A percentile compares a stretch with the other conserved stretches of the same genome.
Conservation (phyloP, 2,329 filamentous ascomycete species). For the Exophiala calicioides region DNA sequence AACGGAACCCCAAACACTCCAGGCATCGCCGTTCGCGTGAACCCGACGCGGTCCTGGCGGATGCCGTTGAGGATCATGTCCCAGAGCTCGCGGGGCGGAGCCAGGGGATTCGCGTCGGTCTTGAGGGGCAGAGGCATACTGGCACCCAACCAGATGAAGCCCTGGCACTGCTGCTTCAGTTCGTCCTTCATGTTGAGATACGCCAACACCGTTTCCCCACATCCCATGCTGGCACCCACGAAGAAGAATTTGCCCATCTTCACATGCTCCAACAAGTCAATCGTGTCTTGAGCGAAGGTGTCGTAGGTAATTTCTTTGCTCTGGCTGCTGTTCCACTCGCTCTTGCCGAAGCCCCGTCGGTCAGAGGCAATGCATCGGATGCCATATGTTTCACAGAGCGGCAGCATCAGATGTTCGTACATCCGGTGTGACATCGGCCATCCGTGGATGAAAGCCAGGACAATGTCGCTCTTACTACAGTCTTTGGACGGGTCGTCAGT, state of each 20-base stretch:
- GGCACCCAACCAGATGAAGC: constrained; percentile 34
- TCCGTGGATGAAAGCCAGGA: constrained; percentile 36
- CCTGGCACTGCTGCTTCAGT: constrained; percentile 21
- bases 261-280: constrained; percentile 29
- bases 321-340: constrained; percentile 33
- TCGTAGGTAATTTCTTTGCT: constrained; percentile 32
- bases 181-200: constrained; percentile 27
- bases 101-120: constrained; percentile 30
- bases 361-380: constrained; percentile 36
- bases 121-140: constrained; percentile 31
- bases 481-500: constrained; percentile 6
- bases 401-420: constrained; percentile 34
- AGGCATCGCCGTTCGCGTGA: constrained; percentile 27
- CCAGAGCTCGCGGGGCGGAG: constrained; percentile 32
- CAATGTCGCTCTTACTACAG: constrained; percentile 8
- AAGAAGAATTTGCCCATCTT: constrained; percentile 32
- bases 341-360: constrained; percentile 36
- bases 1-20: constrained; percentile 30
- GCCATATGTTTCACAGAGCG: constrained; percentile 33
- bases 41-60: constrained; percentile 29
- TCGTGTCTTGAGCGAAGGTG: constrained; percentile 35
- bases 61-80: constrained; percentile 33
- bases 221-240: constrained; percentile 35
- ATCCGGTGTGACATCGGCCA: constrained; percentile 37
- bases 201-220: constrained; percentile 34